A percentile compares a stretch with the other conserved stretches of the same genome.
phyloP scores from a whole-genome alignment of 1,139 yeast species.

The Hyphopichia burtonii region DNA sequence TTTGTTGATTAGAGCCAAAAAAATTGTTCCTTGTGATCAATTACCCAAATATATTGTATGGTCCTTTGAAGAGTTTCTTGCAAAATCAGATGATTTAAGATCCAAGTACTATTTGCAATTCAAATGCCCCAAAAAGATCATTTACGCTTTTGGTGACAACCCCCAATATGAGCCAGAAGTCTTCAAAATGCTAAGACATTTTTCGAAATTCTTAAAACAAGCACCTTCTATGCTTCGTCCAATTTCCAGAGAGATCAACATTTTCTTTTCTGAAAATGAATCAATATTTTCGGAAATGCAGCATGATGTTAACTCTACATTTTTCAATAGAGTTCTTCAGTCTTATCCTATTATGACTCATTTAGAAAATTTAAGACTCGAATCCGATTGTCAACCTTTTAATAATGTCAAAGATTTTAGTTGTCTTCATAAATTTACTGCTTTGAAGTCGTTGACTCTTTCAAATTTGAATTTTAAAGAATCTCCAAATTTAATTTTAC shows the following conservation, averaged over 20 bases:
- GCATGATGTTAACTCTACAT: constrained; percentile 5
- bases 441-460: constrained; percentile 2
- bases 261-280: constrained; percentile 1
- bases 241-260: constrained; percentile 4
- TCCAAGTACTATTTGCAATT: not conserved
- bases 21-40: constrained; percentile 1
- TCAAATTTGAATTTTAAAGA: constrained; percentile 3
- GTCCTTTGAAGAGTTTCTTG: constrained; percentile 3
- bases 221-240: not conserved
- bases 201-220: constrained; percentile 4
- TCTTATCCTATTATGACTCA: not conserved
- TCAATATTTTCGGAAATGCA: constrained; percentile 3
- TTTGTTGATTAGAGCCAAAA: not conserved
- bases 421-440: not conserved
- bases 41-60: constrained; percentile 3
- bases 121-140: constrained; percentile 2
- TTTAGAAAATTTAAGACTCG: constrained; percentile 1
- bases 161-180: constrained; percentile 4
- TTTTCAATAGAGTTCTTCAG: constrained; percentile 5
- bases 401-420: not conserved
- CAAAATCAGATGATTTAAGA: not conserved
- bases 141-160: constrained; percentile 6
- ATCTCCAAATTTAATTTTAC: constrained; percentile 3
- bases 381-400: constrained; percentile 1
- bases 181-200: constrained; percentile 6